Percentiles rank a stretch among this genome's conserved stretches.
phyloP scores from a whole-genome alignment of 441 rosid genomes.

The Viola pubescens region DNA sequence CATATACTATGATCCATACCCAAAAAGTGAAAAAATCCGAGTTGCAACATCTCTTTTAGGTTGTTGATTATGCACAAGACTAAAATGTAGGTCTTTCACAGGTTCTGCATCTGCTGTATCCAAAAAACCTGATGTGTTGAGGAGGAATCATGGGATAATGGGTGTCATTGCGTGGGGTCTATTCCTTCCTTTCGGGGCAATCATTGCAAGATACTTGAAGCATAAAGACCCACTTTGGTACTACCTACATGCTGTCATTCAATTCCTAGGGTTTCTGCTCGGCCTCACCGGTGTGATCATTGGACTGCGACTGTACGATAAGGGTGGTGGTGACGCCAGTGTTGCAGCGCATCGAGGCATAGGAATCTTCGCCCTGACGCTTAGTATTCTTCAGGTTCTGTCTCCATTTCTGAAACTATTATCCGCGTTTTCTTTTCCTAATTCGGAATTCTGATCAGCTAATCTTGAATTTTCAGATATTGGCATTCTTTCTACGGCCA shows the following conservation, averaged over 20 bases:
- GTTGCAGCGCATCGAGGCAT: conserved; percentile 73
- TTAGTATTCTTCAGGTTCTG: conserved; percentile 73
- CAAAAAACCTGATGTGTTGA: conserved; percentile 30
- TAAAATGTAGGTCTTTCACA: conserved; percentile 11
- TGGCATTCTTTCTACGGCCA: conserved; percentile 79
- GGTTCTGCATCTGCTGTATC: conserved; percentile 33
- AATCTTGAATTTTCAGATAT: conserved; percentile 33
- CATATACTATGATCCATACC: no score
- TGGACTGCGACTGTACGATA: conserved; percentile 57
- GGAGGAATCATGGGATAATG: conserved; percentile 66
- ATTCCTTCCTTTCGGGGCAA: conserved; percentile 70
- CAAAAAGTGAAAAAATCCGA: no score
- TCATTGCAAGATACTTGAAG: conserved; percentile 67
- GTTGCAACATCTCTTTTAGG: background rate
- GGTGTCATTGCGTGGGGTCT: conserved; percentile 74
- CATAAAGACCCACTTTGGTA: conserved; percentile 87
- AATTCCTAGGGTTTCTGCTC: conserved; percentile 62
- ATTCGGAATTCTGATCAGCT: background rate
- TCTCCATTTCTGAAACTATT: background rate
- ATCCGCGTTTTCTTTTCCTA: background rate
- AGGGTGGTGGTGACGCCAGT: conserved; percentile 30
- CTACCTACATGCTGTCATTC: conserved; percentile 62
- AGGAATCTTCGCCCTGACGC: conserved; percentile 62
- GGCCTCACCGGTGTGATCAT: conserved; percentile 57
- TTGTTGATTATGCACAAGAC: background rate